These are phyloP conservation scores for Oryza meridionalis DNA, from an alignment of 176 grass and related monocot species.

Conservation along the genomic window DNA sequence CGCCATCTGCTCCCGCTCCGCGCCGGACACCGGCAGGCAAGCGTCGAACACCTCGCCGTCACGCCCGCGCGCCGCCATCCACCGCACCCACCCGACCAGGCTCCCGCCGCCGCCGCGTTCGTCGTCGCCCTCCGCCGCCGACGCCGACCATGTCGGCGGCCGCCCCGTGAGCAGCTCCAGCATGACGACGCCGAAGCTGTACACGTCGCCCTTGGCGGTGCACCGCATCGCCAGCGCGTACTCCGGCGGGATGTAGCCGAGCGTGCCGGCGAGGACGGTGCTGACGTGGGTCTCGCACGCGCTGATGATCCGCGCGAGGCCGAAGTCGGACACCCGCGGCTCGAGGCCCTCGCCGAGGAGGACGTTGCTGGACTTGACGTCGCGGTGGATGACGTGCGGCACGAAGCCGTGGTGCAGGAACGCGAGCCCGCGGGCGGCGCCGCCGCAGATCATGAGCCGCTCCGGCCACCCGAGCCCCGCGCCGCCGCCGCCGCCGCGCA, in stretches of 20 bases:
- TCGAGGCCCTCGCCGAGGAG: slow-evolving; percentile 69
- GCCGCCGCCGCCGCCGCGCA: slow-evolving; percentile 45
- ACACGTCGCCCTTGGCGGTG: slow-evolving; percentile 72
- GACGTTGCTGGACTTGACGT: slow-evolving; percentile 93
- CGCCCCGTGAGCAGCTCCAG: slow-evolving; percentile 77
- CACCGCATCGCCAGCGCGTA: slow-evolving; percentile 69
- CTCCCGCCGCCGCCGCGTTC: slow-evolving; percentile 53
- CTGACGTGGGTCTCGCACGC: slow-evolving; percentile 87
- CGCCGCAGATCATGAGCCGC: slow-evolving; percentile 69
- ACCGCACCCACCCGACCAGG: slow-evolving; percentile 68
- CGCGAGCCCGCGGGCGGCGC: slow-evolving; percentile 66
- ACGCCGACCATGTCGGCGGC: slow-evolving; percentile 51
- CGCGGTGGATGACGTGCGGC: slow-evolving; percentile 81
- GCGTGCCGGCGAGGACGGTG: slow-evolving; percentile 77
- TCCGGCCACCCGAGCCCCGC: slow-evolving; percentile 62
- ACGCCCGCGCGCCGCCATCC: slow-evolving; percentile 47
- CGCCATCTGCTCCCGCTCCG: slow-evolving; percentile 55
- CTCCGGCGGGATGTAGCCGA: slow-evolving; percentile 90
- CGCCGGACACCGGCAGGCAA: slow-evolving; percentile 40
- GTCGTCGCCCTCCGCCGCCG: slow-evolving; percentile 18
- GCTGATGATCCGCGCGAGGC: slow-evolving; percentile 84
- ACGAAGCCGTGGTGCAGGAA: slow-evolving; percentile 90
- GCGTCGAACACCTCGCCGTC: slow-evolving; percentile 64
- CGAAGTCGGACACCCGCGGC: slow-evolving; percentile 74
- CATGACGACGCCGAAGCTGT: slow-evolving; percentile 81